A percentile compares a stretch with the other conserved stretches of the same genome.
Conservation (phyloP, 2,329 filamentous ascomycete species). For the Ophiosphaerella narmari region DNA sequence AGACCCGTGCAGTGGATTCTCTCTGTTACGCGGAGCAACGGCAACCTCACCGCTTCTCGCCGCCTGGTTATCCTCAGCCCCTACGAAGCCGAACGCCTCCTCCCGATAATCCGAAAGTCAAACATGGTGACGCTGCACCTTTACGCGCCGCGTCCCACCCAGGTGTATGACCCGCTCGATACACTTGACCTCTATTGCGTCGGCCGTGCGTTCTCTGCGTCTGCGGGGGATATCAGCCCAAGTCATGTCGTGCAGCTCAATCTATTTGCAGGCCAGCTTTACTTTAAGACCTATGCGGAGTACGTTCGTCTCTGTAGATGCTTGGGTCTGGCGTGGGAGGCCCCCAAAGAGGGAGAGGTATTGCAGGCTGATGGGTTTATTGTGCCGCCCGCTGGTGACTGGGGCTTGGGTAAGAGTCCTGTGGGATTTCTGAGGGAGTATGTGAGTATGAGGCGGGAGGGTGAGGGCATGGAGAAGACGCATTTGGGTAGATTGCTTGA, state of each 20-base stretch:
- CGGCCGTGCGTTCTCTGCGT: conserved; percentile 10
- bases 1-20: conserved; percentile 60
- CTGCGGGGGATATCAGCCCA: conserved; percentile 9
- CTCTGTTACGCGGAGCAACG: conserved; percentile 22
- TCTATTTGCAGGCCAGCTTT: conserved; percentile 69
- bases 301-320: conserved; percentile 58
- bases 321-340: conserved; percentile 52
- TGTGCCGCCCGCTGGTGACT: conserved; percentile 23
- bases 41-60: not conserved
- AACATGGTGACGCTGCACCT: conserved; percentile 51
- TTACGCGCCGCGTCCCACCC: conserved; percentile 50
- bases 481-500: conserved; percentile 37
- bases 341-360: conserved; percentile 17
- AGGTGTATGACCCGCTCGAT: conserved; percentile 47
- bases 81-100: conserved; percentile 61
- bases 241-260: conserved; percentile 56
- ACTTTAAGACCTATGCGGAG: conserved; percentile 58
- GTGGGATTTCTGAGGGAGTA: conserved; percentile 47
- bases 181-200: conserved; percentile 49
- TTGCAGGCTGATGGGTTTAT: conserved; percentile 37
- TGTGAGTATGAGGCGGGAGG: conserved; percentile 25
- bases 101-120: conserved; percentile 47
- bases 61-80: conserved; percentile 61
- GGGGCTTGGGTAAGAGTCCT: conserved; percentile 44
- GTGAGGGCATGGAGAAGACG: conserved; percentile 45